A percentile compares a stretch with the other conserved stretches of the same genome.
Conservation (phyloP, 345 rosid genomes). For the Chamaenerion angustifolium region DNA sequence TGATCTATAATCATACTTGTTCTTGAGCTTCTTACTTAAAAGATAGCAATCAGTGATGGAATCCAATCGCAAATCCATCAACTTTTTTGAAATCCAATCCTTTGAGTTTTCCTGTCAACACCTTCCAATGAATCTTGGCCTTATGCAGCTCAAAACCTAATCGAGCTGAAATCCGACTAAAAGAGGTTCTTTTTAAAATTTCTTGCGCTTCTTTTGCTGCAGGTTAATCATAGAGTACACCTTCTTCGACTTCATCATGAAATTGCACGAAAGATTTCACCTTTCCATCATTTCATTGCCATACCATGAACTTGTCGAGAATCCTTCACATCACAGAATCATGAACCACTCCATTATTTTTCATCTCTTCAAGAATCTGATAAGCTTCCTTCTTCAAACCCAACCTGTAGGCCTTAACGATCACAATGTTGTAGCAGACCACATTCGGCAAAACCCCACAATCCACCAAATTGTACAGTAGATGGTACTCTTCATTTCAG, state of each 20-base stretch:
- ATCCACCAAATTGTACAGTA: slow-evolving; percentile 62
- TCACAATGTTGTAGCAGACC: slow-evolving; percentile 57
- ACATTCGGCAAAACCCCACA: slow-evolving; percentile 53
- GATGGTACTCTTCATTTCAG: slow-evolving; percentile 57
- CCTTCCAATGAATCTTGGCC: no score
- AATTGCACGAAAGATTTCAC: neutral
- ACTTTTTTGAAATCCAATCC: no score
- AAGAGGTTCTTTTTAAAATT: no score
- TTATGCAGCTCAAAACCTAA: no score
- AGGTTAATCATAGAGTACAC: no score
- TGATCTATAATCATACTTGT: no score
- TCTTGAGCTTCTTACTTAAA: no score
- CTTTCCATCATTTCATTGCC: slow-evolving; percentile 1
- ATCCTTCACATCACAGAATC: slow-evolving; percentile 85
- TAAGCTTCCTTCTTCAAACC: slow-evolving; percentile 74
- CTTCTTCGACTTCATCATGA: neutral
- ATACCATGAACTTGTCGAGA: slow-evolving; percentile 51
- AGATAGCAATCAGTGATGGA: no score
- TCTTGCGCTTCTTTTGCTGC: no score
- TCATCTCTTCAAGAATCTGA: slow-evolving; percentile 61
- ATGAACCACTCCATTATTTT: slow-evolving; percentile 47
- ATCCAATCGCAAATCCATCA: no score
- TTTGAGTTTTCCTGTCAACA: no score
- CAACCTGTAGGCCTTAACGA: slow-evolving; percentile 48
- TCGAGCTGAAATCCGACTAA: no score